Evolutionary conservation across 768 basidiomycete genomes (phyloP).

Genomic region (Bullera alba): DNA sequence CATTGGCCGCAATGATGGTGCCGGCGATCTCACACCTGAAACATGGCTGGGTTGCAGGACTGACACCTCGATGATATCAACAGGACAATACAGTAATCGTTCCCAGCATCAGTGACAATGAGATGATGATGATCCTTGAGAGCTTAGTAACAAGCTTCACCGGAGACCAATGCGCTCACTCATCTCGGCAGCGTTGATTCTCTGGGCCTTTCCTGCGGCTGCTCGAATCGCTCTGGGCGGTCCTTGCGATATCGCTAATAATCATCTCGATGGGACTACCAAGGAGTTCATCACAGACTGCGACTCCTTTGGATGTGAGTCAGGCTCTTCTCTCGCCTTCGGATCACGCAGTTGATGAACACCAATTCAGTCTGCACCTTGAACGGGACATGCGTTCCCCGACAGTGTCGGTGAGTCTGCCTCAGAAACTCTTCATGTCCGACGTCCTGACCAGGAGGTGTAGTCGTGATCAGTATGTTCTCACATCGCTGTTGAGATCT

Average conservation of each 20-base stretch:
- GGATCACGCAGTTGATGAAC: too few species aligned
- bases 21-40: too few species aligned
- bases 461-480: constrained; percentile 21
- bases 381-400: constrained; percentile 26
- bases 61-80: too few species aligned
- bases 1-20: too few species aligned
- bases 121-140: too few species aligned
- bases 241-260: constrained; percentile 13
- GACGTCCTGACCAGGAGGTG: not conserved
- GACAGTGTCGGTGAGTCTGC: constrained; percentile 21
- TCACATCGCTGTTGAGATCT: constrained; percentile 13
- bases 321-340: not conserved
- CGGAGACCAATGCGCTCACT: too few species aligned
- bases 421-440: not conserved
- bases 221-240: constrained; percentile 8
- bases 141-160: too few species aligned
- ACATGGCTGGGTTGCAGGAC: too few species aligned
- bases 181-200: too few species aligned
- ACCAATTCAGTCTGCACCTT: constrained; percentile 13
- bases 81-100: too few species aligned
- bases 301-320: constrained; percentile 31
- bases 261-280: constrained; percentile 21
- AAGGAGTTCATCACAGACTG: constrained; percentile 29
- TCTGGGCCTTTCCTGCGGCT: too few species aligned
- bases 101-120: too few species aligned